Conservation (phyloP, 1,139 yeast species). For the Yamadazyma conglobata region DNA sequence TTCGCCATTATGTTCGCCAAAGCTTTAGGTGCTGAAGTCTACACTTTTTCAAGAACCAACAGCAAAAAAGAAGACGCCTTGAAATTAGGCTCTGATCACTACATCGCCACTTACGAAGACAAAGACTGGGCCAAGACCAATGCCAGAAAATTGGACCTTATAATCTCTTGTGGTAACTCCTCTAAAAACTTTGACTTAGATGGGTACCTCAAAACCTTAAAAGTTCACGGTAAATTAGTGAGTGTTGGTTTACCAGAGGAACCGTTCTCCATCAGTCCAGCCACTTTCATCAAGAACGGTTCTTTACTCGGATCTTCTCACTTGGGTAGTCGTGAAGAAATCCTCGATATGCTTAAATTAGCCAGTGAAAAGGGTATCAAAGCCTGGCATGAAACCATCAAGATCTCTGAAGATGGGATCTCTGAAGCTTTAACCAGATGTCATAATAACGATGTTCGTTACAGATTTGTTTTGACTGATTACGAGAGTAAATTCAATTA, state of each 20-base stretch:
- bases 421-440: conserved; percentile 31
- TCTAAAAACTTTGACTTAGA: conserved; percentile 34
- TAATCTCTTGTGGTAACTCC: conserved; percentile 47
- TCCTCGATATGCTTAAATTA: conserved; percentile 48
- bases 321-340: conserved; percentile 52
- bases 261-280: conserved; percentile 6
- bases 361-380: conserved; percentile 49
- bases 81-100: conserved; percentile 36
- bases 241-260: conserved; percentile 50
- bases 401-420: conserved; percentile 42
- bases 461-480: conserved; percentile 60
- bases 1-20: conserved; percentile 40
- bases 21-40: conserved; percentile 42
- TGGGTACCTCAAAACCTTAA: conserved; percentile 29
- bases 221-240: conserved; percentile 40
- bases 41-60: conserved; percentile 36
- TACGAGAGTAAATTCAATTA: conserved; percentile 36
- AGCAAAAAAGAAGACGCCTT: conserved; percentile 37
- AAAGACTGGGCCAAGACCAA: conserved; percentile 31
- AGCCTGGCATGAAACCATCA: conserved; percentile 58
- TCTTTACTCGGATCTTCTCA: conserved; percentile 38
- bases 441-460: conserved; percentile 48
- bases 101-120: conserved; percentile 39
- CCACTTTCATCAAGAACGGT: conserved; percentile 35
- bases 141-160: conserved; percentile 42